These are phyloP conservation scores for Alternaria hordeiaustralica DNA, from an alignment of 2,329 filamentous ascomycete genomes.

Conservation along the genomic window DNA sequence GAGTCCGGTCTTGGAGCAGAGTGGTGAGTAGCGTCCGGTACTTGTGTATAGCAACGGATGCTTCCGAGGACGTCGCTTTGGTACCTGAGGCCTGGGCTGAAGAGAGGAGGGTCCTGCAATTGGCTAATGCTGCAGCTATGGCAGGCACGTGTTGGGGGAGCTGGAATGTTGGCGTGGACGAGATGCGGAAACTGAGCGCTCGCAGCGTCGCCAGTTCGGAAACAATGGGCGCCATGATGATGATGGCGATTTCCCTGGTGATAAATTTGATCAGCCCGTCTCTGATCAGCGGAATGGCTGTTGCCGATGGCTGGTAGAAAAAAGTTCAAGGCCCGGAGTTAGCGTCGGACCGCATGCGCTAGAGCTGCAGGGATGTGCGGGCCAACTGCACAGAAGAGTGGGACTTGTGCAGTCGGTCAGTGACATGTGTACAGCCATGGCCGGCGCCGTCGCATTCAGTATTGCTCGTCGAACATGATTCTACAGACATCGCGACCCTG, in stretches of 20 bases:
- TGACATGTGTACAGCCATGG: conserved; percentile 31
- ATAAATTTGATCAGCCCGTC: background rate
- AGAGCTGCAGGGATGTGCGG: conserved; percentile 28
- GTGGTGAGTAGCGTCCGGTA: conserved; percentile 79
- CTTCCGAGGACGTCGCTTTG: conserved; percentile 70
- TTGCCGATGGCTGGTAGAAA: conserved; percentile 12
- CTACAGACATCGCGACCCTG: conserved; percentile 20
- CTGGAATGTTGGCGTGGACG: conserved; percentile 72
- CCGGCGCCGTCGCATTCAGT: conserved; percentile 25
- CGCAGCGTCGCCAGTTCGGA: conserved; percentile 41
- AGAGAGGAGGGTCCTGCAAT: conserved; percentile 67
- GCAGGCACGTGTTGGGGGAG: conserved; percentile 76
- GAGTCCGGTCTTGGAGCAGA: conserved; percentile 76
- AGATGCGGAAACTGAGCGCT: conserved; percentile 70
- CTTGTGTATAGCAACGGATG: conserved; percentile 76
- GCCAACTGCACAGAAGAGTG: conserved; percentile 18
- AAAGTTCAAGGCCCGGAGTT: conserved; percentile 34
- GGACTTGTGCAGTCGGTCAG: conserved; percentile 22
- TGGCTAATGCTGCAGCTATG: conserved; percentile 64
- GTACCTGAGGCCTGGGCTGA: conserved; percentile 62
- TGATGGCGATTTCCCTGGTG: background rate
- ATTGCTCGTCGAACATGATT: conserved; percentile 43
- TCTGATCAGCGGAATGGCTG: background rate
- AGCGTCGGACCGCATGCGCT: conserved; percentile 29
- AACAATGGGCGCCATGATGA: conserved; percentile 32